Evolutionary conservation across 345 rosid species (phyloP), one percentile per base, ranked within the genome.

Genomic region (Salix caprea): DNA sequence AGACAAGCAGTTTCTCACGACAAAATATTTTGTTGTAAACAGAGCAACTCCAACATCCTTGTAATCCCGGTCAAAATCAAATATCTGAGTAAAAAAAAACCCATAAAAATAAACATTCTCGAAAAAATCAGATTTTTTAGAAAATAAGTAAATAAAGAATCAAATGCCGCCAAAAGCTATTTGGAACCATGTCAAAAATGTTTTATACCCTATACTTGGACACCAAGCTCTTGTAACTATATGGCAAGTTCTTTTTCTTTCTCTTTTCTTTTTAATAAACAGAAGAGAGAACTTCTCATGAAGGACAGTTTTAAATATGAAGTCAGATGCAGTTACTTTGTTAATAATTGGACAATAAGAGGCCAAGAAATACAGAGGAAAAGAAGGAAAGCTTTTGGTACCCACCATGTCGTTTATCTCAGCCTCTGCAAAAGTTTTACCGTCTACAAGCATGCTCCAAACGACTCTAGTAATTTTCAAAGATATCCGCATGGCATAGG

Each of bases 321-420:
- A 2, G 14, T 10, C 12, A 26, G 32, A 23, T 62, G 66, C 30
- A 23, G 30, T 7, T 12, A n/a, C 14, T 8, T 21, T 62, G 32
- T 62, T 12, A 62, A 24, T 26, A 23, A 11, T 62, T 14, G 52
- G 4, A 46, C 14, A 18, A 14, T 3, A 46, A 46, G 52, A 46
- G 18, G 14, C 5, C 66, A 62, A 23, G 15, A 13, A 26, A 62
- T 9, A 11, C 15, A 62, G 15, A 9, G 14, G 9, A 16, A 78
- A 61, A 5, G 52, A 30, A 75, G 14, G 11, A 69, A 67, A 37
- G 46, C 21, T 72, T 79, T 73, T 74, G 80, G n/a, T 56, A 82
- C 92, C 82, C 80, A 96, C 99, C 98, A 96, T 86, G 87, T 96
- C 98, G 88, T 90, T 96, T 84, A 96, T 96, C 91, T 96, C 98